A percentile compares a stretch with the other conserved stretches of the same genome.
phyloP scores from a whole-genome alignment of 768 basidiomycete genomes.

The Suillus luteus region DNA sequence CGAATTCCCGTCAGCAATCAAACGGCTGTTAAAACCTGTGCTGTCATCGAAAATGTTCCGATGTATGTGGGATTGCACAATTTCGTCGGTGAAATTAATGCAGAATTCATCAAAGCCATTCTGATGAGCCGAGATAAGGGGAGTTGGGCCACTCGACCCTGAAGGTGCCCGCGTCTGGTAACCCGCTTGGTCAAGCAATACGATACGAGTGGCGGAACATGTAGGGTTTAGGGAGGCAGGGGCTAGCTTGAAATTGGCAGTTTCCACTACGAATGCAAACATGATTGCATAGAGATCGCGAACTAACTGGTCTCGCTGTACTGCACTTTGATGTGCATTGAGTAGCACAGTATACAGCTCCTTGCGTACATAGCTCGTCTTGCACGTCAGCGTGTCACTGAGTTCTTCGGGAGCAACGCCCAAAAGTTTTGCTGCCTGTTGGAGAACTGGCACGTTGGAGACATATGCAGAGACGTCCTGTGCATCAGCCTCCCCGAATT shows the following conservation, averaged over 20 bases:
- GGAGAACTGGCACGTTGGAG: constrained; percentile 47
- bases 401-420: constrained; percentile 58
- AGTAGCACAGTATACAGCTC: constrained; percentile 61
- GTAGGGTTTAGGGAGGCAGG: constrained; percentile 43
- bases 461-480: constrained; percentile 56
- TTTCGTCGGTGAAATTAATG: constrained; percentile 60
- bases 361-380: constrained; percentile 58
- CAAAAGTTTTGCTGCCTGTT: constrained; percentile 50
- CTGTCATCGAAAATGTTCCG: constrained; percentile 54
- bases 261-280: constrained; percentile 64
- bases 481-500: constrained; percentile 56
- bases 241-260: constrained; percentile 58
- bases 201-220: constrained; percentile 47
- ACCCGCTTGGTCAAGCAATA: constrained; percentile 57
- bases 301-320: constrained; percentile 56
- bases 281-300: constrained; percentile 64
- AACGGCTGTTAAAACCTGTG: constrained; percentile 44
- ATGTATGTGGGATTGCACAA: constrained; percentile 59
- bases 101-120: constrained; percentile 64
- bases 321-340: constrained; percentile 49
- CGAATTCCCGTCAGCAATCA: constrained; percentile 53
- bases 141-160: constrained; percentile 42
- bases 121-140: constrained; percentile 55
- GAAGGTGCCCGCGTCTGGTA: constrained; percentile 54
- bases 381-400: constrained; percentile 54